These are phyloP conservation scores for Zygoascus sp. DNA, from an alignment of 1,139 yeast genomes.

Conservation along the genomic window DNA sequence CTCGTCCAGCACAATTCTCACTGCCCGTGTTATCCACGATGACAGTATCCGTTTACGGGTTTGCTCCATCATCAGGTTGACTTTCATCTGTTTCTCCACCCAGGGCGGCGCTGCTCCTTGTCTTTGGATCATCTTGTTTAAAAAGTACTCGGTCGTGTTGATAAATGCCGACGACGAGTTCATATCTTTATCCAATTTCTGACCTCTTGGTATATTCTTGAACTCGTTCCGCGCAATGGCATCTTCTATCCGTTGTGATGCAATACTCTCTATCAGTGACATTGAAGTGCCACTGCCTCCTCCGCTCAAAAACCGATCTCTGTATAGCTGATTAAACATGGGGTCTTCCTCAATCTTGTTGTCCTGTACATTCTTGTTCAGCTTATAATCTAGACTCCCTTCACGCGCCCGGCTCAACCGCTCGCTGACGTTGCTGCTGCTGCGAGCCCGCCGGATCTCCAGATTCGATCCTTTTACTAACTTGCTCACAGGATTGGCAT, in stretches of 20 bases:
- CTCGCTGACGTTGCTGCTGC: constrained; percentile 23
- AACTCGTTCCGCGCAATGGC: constrained; percentile 70
- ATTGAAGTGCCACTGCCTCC: constrained; percentile 40
- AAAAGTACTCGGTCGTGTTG: constrained; percentile 59
- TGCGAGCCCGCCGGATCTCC: constrained; percentile 12
- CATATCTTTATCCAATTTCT: constrained; percentile 46
- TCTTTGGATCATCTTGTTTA: constrained; percentile 64
- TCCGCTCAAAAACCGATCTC: constrained; percentile 61
- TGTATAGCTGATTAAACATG: constrained; percentile 57
- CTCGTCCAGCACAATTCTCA: constrained; percentile 19
- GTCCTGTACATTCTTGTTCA: constrained; percentile 38
- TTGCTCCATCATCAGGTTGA: constrained; percentile 43
- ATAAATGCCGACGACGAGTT: constrained; percentile 43
- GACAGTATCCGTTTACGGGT: constrained; percentile 38
- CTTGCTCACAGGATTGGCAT: constrained; percentile 49
- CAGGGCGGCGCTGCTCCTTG: constrained; percentile 85
- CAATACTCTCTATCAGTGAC: constrained; percentile 57
- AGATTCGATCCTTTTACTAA: constrained; percentile 15
- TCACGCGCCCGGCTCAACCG: constrained; percentile 61
- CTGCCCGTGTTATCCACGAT: constrained; percentile 19
- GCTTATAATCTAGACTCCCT: constrained; percentile 57
- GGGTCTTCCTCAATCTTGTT: constrained; percentile 37
- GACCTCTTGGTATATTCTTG: constrained; percentile 60
- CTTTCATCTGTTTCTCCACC: constrained; percentile 72
- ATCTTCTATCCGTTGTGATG: constrained; percentile 71